phyloP scores from a whole-genome alignment of 1,284 basidiomycete species.

The Hypsizygus ulmarius region DNA sequence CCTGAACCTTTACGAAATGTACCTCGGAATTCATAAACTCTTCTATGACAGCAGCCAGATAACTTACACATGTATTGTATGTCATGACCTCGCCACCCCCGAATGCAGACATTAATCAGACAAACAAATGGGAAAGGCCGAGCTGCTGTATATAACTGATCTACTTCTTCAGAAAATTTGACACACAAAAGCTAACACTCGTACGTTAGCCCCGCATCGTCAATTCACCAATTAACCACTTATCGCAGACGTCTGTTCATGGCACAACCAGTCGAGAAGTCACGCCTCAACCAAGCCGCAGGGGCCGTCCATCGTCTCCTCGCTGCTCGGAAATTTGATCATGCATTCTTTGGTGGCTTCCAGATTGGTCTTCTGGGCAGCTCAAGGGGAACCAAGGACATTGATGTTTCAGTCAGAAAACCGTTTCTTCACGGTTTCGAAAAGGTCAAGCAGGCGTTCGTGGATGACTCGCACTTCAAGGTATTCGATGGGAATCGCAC shows the following conservation, averaged over 20 bases:
- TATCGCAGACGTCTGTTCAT: neutral
- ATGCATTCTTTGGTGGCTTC: slow-evolving; percentile 13
- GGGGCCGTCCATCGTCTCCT: slow-evolving; percentile 8
- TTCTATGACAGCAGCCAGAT: too few relatives aligned
- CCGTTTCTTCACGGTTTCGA: slow-evolving; percentile 13
- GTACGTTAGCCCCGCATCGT: too few relatives aligned
- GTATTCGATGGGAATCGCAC: slow-evolving; percentile 13
- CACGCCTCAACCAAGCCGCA: slow-evolving; percentile 11
- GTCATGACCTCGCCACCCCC: too few relatives aligned
- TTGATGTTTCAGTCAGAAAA: slow-evolving; percentile 13
- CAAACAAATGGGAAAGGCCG: too few relatives aligned
- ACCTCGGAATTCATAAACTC: too few relatives aligned
- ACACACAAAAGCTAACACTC: too few relatives aligned
- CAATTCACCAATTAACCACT: neutral
- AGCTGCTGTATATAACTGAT: too few relatives aligned
- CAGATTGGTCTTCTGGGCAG: slow-evolving; percentile 10
- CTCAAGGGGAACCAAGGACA: slow-evolving; percentile 9
- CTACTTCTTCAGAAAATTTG: too few relatives aligned
- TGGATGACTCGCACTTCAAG: slow-evolving; percentile 9
- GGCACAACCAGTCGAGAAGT: slow-evolving; percentile 3
- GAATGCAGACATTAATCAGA: too few relatives aligned
- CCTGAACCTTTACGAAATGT: too few relatives aligned
- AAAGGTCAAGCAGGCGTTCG: slow-evolving; percentile 15
- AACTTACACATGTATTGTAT: too few relatives aligned
- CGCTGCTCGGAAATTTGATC: slow-evolving; percentile 8